Evolutionary conservation across 805 yeast species (phyloP), one percentile per base, ranked within the genome.

Genomic region (Teunomyces atbi): DNA sequence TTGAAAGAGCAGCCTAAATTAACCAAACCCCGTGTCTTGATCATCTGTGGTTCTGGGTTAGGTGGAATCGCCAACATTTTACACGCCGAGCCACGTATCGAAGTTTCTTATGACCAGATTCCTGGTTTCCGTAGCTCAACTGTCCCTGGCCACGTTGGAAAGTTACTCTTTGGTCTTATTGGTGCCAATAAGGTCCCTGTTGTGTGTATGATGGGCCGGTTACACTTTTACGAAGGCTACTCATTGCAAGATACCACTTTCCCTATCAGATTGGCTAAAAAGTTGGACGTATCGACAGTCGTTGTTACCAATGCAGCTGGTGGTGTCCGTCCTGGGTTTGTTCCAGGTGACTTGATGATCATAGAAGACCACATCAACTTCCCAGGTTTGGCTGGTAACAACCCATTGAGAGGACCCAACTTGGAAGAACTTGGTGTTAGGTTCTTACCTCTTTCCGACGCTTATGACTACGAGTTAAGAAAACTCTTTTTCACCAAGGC

Each of bases 301-400:
- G 71, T 92, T 19, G 95, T 85, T 7, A 92, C 98, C n/a, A 92
- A 92, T 66, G 99, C 99, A 1, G 96, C 97, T 2, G 99, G 98
- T 39, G 97, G 97, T 1, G 65, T 86, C 39, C 86, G 89, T 57
- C 66, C 79, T 2, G 60, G 57, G 3, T 91, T 66, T 64, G 74
- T 75, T 44, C 87, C 92, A 2, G 97, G 97, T 27, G 97, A 94
- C 59, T 71, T 92, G 53, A 92, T 94, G 98, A 76, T 94, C 41
- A 79, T 92, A 52, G 77, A 77, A 53, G 99, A 91, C 63, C 99
- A 92, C 64, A 77, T 92, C 57, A 90, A 91, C 63, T 60, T 92
- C 45, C 96, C 97, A 0, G 98, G 99, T 1, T 72, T 92, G 48
- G 82, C 92, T 5, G 99, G 98, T 1, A 76, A 70, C 52, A 94